Conservation (phyloP, 768 basidiomycete genomes). For the Trametes punicea region DNA sequence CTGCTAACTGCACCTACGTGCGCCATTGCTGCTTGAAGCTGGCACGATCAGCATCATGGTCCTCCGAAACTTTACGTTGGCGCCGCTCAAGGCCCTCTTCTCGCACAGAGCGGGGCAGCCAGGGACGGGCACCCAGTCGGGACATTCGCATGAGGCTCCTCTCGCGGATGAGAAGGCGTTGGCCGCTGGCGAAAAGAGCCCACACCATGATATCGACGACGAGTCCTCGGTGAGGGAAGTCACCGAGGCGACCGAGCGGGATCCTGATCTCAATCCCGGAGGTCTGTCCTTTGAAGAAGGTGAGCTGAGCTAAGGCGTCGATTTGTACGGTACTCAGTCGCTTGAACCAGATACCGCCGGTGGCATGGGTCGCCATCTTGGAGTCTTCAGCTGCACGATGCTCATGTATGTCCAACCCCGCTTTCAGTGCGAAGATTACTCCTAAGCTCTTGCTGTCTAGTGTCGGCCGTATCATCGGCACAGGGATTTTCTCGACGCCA, state of each 20-base stretch:
- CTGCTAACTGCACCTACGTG: not conserved
- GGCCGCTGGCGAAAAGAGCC: not conserved
- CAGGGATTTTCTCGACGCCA: constrained; percentile 61
- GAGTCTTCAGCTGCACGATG: constrained; percentile 54
- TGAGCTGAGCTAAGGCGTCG: not conserved
- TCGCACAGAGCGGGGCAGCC: not conserved
- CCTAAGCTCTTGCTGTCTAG: constrained; percentile 19
- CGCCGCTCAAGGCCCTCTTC: not conserved
- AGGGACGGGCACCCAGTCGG: not conserved
- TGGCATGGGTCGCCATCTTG: constrained; percentile 55
- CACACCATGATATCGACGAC: not conserved
- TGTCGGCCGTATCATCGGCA: constrained; percentile 56
- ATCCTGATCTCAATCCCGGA: constrained; percentile 35
- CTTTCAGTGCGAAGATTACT: not conserved
- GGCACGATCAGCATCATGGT: not conserved
- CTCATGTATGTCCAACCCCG: constrained; percentile 37
- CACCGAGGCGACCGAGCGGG: not conserved
- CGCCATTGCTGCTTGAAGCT: not conserved
- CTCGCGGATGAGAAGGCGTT: not conserved
- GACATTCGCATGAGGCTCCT: not conserved
- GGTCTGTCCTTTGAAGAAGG: constrained; percentile 46
- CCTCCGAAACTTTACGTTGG: not conserved
- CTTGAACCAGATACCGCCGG: constrained; percentile 42
- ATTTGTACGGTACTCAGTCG: not conserved
- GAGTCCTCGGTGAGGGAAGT: not conserved